Conservation (phyloP, 202 grass and related monocot species). For the Dendrocalamus latiflorus region DNA sequence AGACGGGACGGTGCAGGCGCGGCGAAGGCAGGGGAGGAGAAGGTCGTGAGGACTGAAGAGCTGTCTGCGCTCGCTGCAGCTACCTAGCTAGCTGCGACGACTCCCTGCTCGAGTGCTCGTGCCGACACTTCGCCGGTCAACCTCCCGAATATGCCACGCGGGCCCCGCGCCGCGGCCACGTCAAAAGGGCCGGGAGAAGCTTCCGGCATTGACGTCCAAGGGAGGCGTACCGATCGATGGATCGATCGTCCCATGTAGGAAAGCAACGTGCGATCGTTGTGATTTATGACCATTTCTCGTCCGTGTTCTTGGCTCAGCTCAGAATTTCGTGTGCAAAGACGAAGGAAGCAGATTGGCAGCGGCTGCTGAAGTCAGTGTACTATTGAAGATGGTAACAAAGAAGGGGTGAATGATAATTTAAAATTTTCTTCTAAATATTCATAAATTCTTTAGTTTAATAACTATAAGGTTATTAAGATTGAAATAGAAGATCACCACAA, state of each 20-base stretch:
- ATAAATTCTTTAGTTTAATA: too few relatives aligned
- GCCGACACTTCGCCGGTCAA: constrained; percentile 30
- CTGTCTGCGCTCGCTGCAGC: neutral
- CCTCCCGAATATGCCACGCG: neutral
- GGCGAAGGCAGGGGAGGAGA: neutral
- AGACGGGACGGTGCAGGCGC: neutral
- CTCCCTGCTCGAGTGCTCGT: neutral
- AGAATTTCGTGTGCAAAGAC: neutral
- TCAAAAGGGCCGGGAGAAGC: neutral
- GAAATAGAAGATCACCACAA: too few relatives aligned
- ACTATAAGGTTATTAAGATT: too few relatives aligned
- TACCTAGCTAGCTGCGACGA: neutral
- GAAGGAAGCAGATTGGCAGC: neutral
- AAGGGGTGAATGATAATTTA: too few relatives aligned
- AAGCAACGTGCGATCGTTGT: neutral
- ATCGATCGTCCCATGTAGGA: constrained; percentile 5
- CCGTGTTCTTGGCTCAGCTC: neutral
- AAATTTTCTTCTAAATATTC: too few relatives aligned
- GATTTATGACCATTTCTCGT: neutral
- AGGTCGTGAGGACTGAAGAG: neutral
- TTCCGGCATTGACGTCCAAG: neutral
- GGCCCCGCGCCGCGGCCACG: neutral
- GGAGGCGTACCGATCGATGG: constrained; percentile 8
- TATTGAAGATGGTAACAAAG: too few relatives aligned
- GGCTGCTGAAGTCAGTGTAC: neutral